These are phyloP conservation scores for Halteria grandinella DNA, from an alignment of 73 alveolate genomes.

Conservation along the genomic window DNA sequence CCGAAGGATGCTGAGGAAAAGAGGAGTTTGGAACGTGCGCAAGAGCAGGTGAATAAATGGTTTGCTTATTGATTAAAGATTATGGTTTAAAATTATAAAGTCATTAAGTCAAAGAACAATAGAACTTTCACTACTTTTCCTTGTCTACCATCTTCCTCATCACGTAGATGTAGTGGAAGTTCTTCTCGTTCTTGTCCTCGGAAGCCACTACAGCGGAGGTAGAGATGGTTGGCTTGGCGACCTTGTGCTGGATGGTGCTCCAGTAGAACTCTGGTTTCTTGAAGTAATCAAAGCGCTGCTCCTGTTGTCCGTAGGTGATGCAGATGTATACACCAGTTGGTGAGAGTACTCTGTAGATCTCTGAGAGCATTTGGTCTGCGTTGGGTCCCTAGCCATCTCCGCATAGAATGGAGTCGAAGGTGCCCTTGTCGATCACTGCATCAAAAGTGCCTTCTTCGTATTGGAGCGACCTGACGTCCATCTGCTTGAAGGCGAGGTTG, in stretches of 20 bases:
- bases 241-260: constrained; percentile 85
- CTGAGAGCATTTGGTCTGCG: constrained; percentile 91
- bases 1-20: too few species aligned
- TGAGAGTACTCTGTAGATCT: constrained; percentile 90
- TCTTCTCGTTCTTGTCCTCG: constrained; percentile 94
- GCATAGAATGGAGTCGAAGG: constrained; percentile 94
- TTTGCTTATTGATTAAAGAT: neutral
- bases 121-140: constrained; percentile 16
- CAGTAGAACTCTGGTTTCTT: constrained; percentile 85
- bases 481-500: constrained; percentile 83
- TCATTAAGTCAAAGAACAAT: neutral
- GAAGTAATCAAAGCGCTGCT: constrained; percentile 85
- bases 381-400: constrained; percentile 96
- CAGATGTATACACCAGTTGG: constrained; percentile 97
- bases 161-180: constrained; percentile 94
- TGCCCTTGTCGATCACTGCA: constrained; percentile 95
- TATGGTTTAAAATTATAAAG: neutral
- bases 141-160: constrained; percentile 76
- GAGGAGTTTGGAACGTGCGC: too few species aligned
- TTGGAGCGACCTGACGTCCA: constrained; percentile 92
- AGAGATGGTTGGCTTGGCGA: constrained; percentile 92
- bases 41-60: too few species aligned
- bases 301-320: constrained; percentile 95
- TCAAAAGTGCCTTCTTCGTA: constrained; percentile 92
- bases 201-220: constrained; percentile 86